These are phyloP conservation scores for Endogone sp. DNA, from an alignment of 192 early-diverging fungal genomes.

Conservation along the genomic window DNA sequence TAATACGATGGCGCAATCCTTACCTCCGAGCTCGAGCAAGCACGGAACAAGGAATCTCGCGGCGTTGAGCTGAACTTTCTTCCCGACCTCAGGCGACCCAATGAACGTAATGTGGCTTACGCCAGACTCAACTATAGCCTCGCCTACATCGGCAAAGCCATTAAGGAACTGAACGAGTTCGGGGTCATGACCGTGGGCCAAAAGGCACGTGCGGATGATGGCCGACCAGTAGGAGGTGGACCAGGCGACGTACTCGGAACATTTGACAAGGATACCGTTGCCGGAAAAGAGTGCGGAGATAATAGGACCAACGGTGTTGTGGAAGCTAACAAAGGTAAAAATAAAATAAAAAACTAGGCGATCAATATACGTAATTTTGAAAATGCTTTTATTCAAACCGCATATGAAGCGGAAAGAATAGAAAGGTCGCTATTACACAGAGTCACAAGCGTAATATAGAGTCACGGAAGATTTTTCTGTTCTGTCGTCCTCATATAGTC, in stretches of 20 bases:
- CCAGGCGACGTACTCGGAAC: constrained; percentile 84
- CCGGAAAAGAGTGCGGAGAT: constrained; percentile 81
- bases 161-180: constrained; percentile 76
- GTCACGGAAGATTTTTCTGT: too few species aligned
- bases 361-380: not conserved
- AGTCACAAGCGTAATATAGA: too few species aligned
- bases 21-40: constrained; percentile 88
- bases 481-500: too few species aligned
- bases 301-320: constrained; percentile 74
- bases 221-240: constrained; percentile 63
- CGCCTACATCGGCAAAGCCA: constrained; percentile 80
- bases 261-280: constrained; percentile 83
- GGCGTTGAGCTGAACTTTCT: constrained; percentile 70
- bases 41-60: constrained; percentile 71
- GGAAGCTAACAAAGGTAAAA: constrained; percentile 55
- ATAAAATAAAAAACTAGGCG: not conserved
- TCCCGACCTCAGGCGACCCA: constrained; percentile 80
- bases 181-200: constrained; percentile 68
- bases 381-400: not conserved
- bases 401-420: not conserved
- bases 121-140: constrained; percentile 59
- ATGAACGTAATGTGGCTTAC: constrained; percentile 84
- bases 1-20: constrained; percentile 82
- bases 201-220: constrained; percentile 62
- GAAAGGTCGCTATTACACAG: not conserved